phyloP scores from a whole-genome alignment of 768 basidiomycete genomes.

The Floccularia luteovirens region DNA sequence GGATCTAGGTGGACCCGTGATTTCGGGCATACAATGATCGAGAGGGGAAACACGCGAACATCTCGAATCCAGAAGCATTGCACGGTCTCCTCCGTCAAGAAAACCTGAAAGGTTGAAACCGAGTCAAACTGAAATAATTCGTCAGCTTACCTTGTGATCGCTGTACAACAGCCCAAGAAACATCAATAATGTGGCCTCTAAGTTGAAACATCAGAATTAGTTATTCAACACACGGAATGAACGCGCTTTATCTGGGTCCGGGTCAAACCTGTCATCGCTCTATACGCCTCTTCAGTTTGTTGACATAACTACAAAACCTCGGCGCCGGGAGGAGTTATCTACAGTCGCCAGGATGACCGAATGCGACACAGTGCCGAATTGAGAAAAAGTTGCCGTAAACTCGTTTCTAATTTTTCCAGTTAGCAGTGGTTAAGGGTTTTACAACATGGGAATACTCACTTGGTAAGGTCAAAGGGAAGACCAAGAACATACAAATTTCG shows the following conservation, averaged over 20 bases:
- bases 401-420: slow-evolving; percentile 30
- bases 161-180: slow-evolving; percentile 86
- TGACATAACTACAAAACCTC: slow-evolving; percentile 81
- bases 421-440: background rate
- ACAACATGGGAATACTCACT: slow-evolving; percentile 33
- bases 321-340: slow-evolving; percentile 75
- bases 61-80: slow-evolving; percentile 49
- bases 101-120: slow-evolving; percentile 41
- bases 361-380: slow-evolving; percentile 62
- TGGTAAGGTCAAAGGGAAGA: slow-evolving; percentile 72
- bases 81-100: slow-evolving; percentile 75
- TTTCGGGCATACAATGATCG: slow-evolving; percentile 15
- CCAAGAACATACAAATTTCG: slow-evolving; percentile 84
- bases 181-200: slow-evolving; percentile 71
- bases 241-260: slow-evolving; percentile 64
- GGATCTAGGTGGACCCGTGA: slow-evolving; percentile 20
- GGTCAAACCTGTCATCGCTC: slow-evolving; percentile 59
- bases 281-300: slow-evolving; percentile 62
- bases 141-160: slow-evolving; percentile 60
- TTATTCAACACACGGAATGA: background rate
- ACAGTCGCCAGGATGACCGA: slow-evolving; percentile 80
- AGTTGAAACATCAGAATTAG: slow-evolving; percentile 5
- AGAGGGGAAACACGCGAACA: slow-evolving; percentile 22
- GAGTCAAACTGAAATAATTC: background rate
- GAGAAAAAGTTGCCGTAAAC: slow-evolving; percentile 53